Evolutionary conservation across 2,329 filamentous ascomycete species (phyloP).

Genomic region (Fusarium mundagurra): DNA sequence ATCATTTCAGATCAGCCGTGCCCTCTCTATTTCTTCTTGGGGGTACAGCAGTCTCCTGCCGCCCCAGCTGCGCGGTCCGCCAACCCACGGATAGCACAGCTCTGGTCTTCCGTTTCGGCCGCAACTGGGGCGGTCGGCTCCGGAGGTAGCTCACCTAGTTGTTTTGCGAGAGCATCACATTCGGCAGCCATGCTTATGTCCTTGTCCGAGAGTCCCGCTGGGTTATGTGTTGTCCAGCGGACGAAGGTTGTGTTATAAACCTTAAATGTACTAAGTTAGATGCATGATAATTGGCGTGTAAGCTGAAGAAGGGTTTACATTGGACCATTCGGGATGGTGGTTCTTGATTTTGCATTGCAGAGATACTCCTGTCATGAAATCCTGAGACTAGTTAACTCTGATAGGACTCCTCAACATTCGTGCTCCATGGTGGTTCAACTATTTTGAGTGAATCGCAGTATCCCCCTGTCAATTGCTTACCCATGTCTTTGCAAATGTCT

Average conservation of each 20-base stretch:
- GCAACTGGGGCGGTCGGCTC: constrained; percentile 38
- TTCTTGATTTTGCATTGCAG: constrained; percentile 73
- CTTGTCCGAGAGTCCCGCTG: constrained; percentile 70
- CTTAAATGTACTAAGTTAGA: constrained; percentile 51
- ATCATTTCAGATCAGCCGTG: not conserved
- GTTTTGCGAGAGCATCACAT: constrained; percentile 68
- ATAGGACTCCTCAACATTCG: not conserved
- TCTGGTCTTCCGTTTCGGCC: constrained; percentile 36
- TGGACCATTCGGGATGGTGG: constrained; percentile 82
- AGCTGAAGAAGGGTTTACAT: constrained; percentile 55
- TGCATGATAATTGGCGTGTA: not conserved
- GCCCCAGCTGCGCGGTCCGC: constrained; percentile 57
- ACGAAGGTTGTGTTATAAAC: constrained; percentile 77
- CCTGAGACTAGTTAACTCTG: constrained; percentile 53
- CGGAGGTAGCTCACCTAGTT: constrained; percentile 64
- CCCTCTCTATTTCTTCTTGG: constrained; percentile 50
- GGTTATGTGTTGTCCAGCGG: constrained; percentile 78
- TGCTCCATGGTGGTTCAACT: not conserved
- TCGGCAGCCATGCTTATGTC: constrained; percentile 70
- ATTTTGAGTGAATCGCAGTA: not conserved
- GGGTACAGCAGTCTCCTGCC: constrained; percentile 65
- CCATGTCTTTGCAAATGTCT: constrained; percentile 73
- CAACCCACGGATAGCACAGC: constrained; percentile 54
- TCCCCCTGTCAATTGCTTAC: constrained; percentile 50
- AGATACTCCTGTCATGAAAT: constrained; percentile 79